Conservation (phyloP, 371 early-diverging fungal species). For the Mucor racemosus region DNA sequence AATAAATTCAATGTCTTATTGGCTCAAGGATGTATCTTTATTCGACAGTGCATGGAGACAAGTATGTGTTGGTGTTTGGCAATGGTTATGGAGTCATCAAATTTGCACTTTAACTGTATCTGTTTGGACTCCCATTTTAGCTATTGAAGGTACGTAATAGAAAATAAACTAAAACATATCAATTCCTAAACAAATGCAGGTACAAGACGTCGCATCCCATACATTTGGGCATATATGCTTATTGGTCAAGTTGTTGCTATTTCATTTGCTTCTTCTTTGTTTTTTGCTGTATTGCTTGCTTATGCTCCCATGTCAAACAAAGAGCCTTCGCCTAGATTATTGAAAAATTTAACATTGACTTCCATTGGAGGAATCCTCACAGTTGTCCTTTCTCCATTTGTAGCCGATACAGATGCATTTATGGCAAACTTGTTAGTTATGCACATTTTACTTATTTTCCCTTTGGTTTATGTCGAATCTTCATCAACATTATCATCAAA, state of each 20-base stretch:
- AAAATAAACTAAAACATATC: not conserved
- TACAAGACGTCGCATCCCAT: slow-evolving; percentile 37
- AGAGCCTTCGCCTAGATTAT: slow-evolving; percentile 3
- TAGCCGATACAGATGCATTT: slow-evolving; percentile 25
- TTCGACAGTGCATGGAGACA: slow-evolving; percentile 50
- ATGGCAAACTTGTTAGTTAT: slow-evolving; percentile 41
- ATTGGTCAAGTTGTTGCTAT: slow-evolving; percentile 52
- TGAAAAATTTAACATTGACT: slow-evolving; percentile 10
- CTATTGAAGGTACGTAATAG: slow-evolving; percentile 43
- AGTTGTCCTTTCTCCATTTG: slow-evolving; percentile 35
- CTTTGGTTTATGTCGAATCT: slow-evolving; percentile 13
- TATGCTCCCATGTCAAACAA: not conserved
- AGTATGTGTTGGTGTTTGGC: slow-evolving; percentile 38
- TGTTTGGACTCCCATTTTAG: slow-evolving; percentile 51
- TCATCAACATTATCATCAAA: not conserved
- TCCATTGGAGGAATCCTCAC: slow-evolving; percentile 29
- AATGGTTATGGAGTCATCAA: slow-evolving; percentile 54
- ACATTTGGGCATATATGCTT: slow-evolving; percentile 48
- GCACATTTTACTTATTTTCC: slow-evolving; percentile 39
- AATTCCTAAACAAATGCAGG: slow-evolving; percentile 18
- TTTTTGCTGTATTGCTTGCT: slow-evolving; percentile 40
- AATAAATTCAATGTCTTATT: slow-evolving; percentile 42
- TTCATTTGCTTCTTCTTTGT: slow-evolving; percentile 38
- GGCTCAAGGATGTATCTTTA: slow-evolving; percentile 43
- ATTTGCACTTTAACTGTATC: slow-evolving; percentile 43